Evolutionary conservation across 2,329 filamentous ascomycete genomes (phyloP).

Genomic region (Colletotrichum karsti): DNA sequence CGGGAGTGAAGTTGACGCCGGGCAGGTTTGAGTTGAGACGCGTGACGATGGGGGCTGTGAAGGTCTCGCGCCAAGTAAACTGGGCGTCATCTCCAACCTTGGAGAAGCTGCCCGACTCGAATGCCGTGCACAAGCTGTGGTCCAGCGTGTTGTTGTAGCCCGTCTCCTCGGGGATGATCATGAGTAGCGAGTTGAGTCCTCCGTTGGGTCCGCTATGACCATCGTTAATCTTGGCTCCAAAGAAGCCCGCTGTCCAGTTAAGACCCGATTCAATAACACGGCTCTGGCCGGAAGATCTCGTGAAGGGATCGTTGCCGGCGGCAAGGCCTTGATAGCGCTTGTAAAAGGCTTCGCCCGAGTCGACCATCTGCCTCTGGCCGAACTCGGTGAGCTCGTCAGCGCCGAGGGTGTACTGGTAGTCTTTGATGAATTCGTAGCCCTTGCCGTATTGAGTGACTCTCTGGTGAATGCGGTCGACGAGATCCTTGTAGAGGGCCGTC

Average conservation of each 20-base stretch:
- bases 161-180: constrained; percentile 74
- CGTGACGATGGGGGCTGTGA: constrained; percentile 72
- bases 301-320: constrained; percentile 67
- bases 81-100: constrained; percentile 60
- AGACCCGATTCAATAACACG: constrained; percentile 79
- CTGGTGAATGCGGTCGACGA: constrained; percentile 70
- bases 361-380: constrained; percentile 73
- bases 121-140: constrained; percentile 75
- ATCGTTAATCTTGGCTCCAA: constrained; percentile 53
- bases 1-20: constrained; percentile 69
- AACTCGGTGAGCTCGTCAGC: constrained; percentile 74
- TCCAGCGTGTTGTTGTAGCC: constrained; percentile 84
- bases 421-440: constrained; percentile 74
- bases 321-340: constrained; percentile 74
- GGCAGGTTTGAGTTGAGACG: constrained; percentile 75
- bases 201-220: constrained; percentile 41
- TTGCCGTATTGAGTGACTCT: constrained; percentile 63
- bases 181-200: constrained; percentile 61
- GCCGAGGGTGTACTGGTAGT: constrained; percentile 77
- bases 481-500: constrained; percentile 67
- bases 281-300: constrained; percentile 74
- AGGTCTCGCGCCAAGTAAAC: constrained; percentile 66
- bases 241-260: constrained; percentile 81
- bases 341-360: constrained; percentile 82
- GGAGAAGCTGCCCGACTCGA: constrained; percentile 67